Evolutionary conservation across 495 filamentous ascomycete genomes (phyloP).

Genomic region (Aspergillus funiculosus): DNA sequence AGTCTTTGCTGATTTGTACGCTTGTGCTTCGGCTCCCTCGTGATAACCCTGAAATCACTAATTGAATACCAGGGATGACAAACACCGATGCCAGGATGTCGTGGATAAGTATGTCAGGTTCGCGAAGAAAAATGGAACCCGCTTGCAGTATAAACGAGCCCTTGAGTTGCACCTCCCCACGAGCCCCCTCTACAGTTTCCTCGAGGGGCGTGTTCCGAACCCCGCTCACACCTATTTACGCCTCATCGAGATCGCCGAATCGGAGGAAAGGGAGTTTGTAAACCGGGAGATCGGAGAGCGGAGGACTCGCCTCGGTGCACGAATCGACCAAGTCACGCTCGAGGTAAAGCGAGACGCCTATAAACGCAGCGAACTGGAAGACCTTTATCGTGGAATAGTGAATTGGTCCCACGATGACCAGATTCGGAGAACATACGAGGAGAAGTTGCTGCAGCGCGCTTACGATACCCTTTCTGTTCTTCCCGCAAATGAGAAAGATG

Average conservation of each 20-base stretch:
- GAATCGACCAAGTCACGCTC: conserved; percentile 68
- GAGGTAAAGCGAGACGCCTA: conserved; percentile 87
- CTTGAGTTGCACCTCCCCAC: conserved; percentile 70
- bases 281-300: conserved; percentile 87
- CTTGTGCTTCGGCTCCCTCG: conserved; percentile 13
- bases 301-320: conserved; percentile 80
- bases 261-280: conserved; percentile 83
- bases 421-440: conserved; percentile 75
- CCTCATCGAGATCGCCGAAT: conserved; percentile 78
- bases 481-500: conserved; percentile 56
- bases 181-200: conserved; percentile 67
- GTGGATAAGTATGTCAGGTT: conserved; percentile 74
- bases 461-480: conserved; percentile 69
- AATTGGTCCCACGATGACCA: conserved; percentile 89
- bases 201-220: conserved; percentile 80
- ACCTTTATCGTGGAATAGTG: conserved; percentile 72
- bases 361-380: conserved; percentile 60
- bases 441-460: conserved; percentile 77
- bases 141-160: conserved; percentile 63
- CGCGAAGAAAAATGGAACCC: conserved; percentile 63
- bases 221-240: conserved; percentile 76
- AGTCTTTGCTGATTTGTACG: conserved; percentile 63
- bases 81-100: conserved; percentile 67
- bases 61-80: conserved; percentile 46
- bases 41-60: conserved; percentile 10